These are phyloP conservation scores for Astrothelium macrocarpum DNA, from an alignment of 495 filamentous ascomycete species.

Conservation along the genomic window DNA sequence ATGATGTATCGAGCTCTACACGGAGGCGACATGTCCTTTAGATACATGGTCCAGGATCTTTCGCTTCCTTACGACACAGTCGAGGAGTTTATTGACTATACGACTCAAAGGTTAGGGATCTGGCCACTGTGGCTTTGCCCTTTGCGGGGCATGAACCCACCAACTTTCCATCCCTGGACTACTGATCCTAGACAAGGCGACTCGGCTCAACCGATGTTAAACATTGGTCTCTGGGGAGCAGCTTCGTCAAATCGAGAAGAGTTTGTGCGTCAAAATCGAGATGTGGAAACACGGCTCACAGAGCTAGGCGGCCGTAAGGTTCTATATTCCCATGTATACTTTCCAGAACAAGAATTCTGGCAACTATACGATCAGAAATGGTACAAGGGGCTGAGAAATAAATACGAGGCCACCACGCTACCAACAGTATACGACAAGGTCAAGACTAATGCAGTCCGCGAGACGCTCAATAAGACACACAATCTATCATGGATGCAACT, in stretches of 20 bases:
- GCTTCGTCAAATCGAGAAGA: conserved; percentile 27
- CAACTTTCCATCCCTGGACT: conserved; percentile 34
- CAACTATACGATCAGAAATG: conserved; percentile 38
- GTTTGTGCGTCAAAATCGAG: conserved; percentile 51
- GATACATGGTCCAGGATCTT: conserved; percentile 49
- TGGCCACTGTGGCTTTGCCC: conserved; percentile 56
- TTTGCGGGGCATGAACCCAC: conserved; percentile 26
- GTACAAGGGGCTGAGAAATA: conserved; percentile 41
- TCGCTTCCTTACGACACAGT: conserved; percentile 42
- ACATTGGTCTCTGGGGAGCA: conserved; percentile 47
- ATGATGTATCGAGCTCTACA: conserved; percentile 51
- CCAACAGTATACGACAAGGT: conserved; percentile 48
- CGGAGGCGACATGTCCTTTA: conserved; percentile 38
- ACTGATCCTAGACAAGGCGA: conserved; percentile 15
- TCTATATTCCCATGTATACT: conserved; percentile 50
- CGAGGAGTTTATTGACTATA: conserved; percentile 41
- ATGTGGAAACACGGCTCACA: conserved; percentile 52
- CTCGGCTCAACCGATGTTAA: conserved; percentile 35
- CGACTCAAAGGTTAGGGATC: conserved; percentile 36
- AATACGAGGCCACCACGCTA: conserved; percentile 41
- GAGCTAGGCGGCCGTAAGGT: conserved; percentile 57
- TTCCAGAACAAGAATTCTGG: conserved; percentile 48
- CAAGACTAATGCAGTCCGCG: conserved; percentile 26
- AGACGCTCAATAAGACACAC: conserved; percentile 15
- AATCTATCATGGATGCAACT: not conserved